These are phyloP conservation scores for Mycena olivaceomarginata DNA, from an alignment of 768 basidiomycete species.

Conservation along the genomic window DNA sequence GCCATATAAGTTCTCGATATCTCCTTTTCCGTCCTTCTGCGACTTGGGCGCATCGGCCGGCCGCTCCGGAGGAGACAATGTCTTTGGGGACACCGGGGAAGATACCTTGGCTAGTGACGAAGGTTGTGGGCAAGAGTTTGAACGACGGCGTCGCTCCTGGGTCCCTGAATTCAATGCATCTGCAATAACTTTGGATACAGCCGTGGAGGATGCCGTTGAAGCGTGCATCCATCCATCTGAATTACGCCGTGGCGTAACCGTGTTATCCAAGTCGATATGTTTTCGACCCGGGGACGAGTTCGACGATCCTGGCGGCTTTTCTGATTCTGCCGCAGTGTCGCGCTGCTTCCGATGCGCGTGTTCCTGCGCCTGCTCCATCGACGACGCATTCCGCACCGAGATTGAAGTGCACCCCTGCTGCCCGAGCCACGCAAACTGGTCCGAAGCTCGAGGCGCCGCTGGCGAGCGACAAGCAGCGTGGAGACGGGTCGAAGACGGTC, in stretches of 20 bases:
- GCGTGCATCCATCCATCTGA: slow-evolving; percentile 67
- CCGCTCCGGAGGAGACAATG: slow-evolving; percentile 45
- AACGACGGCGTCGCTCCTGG: slow-evolving; percentile 49
- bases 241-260: slow-evolving; percentile 67
- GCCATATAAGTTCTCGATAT: slow-evolving; percentile 65
- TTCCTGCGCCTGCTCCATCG: slow-evolving; percentile 62
- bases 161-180: slow-evolving; percentile 54
- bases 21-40: slow-evolving; percentile 59
- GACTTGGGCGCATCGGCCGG: slow-evolving; percentile 44
- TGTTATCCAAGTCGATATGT: slow-evolving; percentile 73
- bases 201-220: slow-evolving; percentile 52
- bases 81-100: slow-evolving; percentile 18
- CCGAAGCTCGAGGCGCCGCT: slow-evolving; percentile 40
- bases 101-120: slow-evolving; percentile 41
- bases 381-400: slow-evolving; percentile 66
- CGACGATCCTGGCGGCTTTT: slow-evolving; percentile 70
- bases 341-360: not conserved
- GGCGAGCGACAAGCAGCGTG: slow-evolving; percentile 23
- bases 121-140: slow-evolving; percentile 51
- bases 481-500: slow-evolving; percentile 36
- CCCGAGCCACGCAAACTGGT: slow-evolving; percentile 61
- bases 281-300: slow-evolving; percentile 80
- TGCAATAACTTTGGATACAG: slow-evolving; percentile 58
- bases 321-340: slow-evolving; percentile 53
- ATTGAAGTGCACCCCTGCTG: slow-evolving; percentile 63